Evolutionary conservation across 768 basidiomycete genomes (phyloP).

Genomic region (Amanita brunnescens): DNA sequence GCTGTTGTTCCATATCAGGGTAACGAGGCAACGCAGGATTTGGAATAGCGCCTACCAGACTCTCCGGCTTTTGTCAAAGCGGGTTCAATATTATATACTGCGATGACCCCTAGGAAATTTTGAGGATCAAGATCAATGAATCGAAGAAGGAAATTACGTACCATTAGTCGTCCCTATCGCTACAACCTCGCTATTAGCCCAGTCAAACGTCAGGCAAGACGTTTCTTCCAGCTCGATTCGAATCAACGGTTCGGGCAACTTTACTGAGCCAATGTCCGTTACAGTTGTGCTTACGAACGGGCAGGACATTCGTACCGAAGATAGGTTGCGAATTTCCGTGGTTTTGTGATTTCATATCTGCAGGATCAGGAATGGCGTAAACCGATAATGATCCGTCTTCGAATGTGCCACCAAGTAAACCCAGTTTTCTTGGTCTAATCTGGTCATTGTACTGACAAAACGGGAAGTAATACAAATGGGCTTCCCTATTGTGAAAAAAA

Average conservation of each 20-base stretch:
- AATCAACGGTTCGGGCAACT: conserved; percentile 53
- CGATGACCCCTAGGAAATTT: conserved; percentile 36
- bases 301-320: conserved; percentile 35
- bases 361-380: conserved; percentile 73
- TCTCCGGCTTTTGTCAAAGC: conserved; percentile 26
- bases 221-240: conserved; percentile 71
- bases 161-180: conserved; percentile 85
- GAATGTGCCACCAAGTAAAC: conserved; percentile 77
- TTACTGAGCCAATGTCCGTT: conserved; percentile 31
- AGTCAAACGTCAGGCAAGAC: conserved; percentile 75
- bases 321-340: conserved; percentile 28
- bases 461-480: neutral
- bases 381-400: conserved; percentile 81
- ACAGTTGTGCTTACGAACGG: neutral
- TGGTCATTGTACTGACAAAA: conserved; percentile 15
- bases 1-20: conserved; percentile 11
- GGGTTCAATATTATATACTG: conserved; percentile 45
- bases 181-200: conserved; percentile 79
- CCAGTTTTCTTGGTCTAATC: conserved; percentile 49
- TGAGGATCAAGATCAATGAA: neutral
- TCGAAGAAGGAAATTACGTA: conserved; percentile 18
- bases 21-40: neutral
- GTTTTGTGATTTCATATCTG: conserved; percentile 28
- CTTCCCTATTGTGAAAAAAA: neutral
- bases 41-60: conserved; percentile 19